Base-by-base conservation (phyloP, 495 filamentous ascomycete genomes). In the Neurospora sp. region DNA sequence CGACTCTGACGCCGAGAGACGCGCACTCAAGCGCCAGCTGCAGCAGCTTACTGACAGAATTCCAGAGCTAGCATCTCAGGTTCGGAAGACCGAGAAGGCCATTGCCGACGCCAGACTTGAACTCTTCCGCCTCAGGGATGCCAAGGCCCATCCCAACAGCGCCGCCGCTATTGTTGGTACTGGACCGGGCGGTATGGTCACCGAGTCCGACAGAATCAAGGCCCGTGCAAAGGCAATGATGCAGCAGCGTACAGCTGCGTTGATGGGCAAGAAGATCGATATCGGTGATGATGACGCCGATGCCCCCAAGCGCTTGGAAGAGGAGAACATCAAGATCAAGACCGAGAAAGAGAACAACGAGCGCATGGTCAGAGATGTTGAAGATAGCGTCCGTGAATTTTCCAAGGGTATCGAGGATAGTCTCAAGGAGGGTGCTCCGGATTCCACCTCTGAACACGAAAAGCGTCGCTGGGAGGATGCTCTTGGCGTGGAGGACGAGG, bases 221-320 rank as follows among this genome's bases (percentile, higher is more conserved):
- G 96, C 96, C 31, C 90, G 94, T 69, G 94, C 96, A 40, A 97
- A 93, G 80, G 94, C 94, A 45, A 96, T 97, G 88, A 98, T 99
- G 96, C 94, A 98, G 83, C 94, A 97, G 74, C 91, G 95, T 53
- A 92, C 95, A 75, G 96, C 96, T 69, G 95, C 94, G 44, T 83
- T 99, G 75, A 92, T 94, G 61, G 96, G 96, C 44, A 91, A 90
- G 78, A 92, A 93, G 74, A 81, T 90, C 37, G 87, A 90, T 27
- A 81, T 85, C 12, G 83, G 82, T 69, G 86, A 87, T 44, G 89
- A 93, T 72, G 92, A 94, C 77, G 86, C 89, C 7, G 92, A 89
- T 71, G 93, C 93, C 10, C 90, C 94, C 44, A 92, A 93, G 81
- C 88, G 92, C 14, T 79, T 98, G 39, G 95, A 98, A 78, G 91